These are phyloP conservation scores for Nicotiana sylvestris DNA, from an alignment of 257 asterid genomes.

Conservation along the genomic window DNA sequence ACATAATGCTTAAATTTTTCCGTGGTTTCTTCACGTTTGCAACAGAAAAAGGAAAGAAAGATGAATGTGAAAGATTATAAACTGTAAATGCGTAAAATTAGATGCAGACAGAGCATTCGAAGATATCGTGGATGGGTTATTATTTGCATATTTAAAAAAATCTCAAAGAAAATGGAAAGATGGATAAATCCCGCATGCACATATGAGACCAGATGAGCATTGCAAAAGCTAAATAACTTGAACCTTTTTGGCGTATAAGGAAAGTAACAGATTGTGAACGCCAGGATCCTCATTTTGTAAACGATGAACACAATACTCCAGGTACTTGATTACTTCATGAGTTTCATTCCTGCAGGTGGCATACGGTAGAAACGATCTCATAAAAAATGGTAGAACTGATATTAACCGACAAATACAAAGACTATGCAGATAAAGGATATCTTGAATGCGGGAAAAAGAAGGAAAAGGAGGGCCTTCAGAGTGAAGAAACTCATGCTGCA, in stretches of 20 bases:
- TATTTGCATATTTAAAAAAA: background rate
- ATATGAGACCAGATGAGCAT: slow-evolving; percentile 17
- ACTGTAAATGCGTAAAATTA: background rate
- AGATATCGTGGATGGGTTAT: background rate
- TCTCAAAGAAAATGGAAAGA: slow-evolving; percentile 8
- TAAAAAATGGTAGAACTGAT: background rate
- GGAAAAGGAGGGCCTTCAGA: background rate
- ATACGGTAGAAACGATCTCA: background rate
- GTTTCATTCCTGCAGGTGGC: slow-evolving; percentile 82
- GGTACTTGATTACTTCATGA: slow-evolving; percentile 90
- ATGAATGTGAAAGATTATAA: background rate
- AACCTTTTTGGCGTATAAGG: slow-evolving; percentile 90
- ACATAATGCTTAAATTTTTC: background rate
- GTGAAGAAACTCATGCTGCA: background rate
- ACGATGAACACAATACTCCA: slow-evolving; percentile 89
- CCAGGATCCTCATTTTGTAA: slow-evolving; percentile 98
- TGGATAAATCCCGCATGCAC: slow-evolving; percentile 8
- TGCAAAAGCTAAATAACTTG: slow-evolving; percentile 18
- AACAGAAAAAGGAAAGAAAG: slow-evolving; percentile 1
- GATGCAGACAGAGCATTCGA: background rate
- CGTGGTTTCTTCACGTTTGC: background rate
- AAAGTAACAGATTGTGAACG: slow-evolving; percentile 84
- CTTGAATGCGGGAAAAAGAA: background rate
- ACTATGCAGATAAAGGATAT: background rate
- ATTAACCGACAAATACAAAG: background rate